Evolutionary conservation across 1,284 basidiomycete species (phyloP).

Genomic region (Mycena sp.): DNA sequence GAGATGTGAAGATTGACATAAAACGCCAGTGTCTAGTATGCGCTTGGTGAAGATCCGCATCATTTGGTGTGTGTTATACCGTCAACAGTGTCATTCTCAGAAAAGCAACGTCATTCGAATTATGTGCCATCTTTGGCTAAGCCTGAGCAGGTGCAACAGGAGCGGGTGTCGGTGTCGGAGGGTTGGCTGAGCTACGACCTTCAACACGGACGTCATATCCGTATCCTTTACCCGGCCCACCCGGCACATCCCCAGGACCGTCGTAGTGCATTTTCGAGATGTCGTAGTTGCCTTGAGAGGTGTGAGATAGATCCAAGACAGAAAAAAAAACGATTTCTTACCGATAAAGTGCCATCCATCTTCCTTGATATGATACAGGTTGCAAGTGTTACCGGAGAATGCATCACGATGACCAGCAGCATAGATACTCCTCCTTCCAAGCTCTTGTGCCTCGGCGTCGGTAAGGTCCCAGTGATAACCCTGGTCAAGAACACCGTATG

Average conservation of each 20-base stretch:
- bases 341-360: conserved; percentile 95
- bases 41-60: no score
- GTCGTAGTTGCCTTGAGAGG: conserved; percentile 79
- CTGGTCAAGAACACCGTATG: conserved; percentile 98
- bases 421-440: conserved; percentile 94
- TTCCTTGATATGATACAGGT: conserved; percentile 96
- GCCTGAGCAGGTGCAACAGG: conserved; percentile 27
- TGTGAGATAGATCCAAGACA: conserved; percentile 15
- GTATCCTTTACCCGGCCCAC: conserved; percentile 70
- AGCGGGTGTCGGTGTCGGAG: conserved; percentile 38
- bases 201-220: conserved; percentile 78
- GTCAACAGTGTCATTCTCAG: background rate
- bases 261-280: conserved; percentile 84
- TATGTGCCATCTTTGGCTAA: conserved; percentile 8
- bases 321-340: conserved; percentile 45
- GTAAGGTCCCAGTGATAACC: conserved; percentile 95
- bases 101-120: conserved; percentile 11
- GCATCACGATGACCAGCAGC: conserved; percentile 98
- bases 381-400: conserved; percentile 97
- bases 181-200: conserved; percentile 52
- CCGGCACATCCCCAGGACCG: conserved; percentile 74
- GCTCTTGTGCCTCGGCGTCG: conserved; percentile 95
- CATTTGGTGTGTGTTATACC: no score
- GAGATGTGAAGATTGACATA: no score
- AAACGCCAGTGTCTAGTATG: no score